Conservation (phyloP, 2,329 filamentous ascomycete species). For the Ustilaginoidea virens region DNA sequence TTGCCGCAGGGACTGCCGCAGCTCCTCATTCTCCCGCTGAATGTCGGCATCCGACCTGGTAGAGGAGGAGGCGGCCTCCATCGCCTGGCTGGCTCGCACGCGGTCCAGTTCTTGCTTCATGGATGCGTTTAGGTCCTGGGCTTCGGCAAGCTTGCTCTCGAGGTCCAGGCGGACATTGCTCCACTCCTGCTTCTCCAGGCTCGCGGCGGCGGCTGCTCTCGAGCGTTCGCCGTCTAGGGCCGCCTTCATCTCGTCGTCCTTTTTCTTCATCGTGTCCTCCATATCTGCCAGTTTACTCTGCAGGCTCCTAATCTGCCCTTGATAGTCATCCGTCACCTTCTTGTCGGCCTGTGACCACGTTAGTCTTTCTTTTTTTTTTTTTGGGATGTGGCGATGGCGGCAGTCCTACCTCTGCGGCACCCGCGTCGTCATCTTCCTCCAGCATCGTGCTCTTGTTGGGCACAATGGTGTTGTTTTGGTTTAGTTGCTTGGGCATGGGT, state of each 20-base stretch:
- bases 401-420: slow-evolving; percentile 21
- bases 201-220: slow-evolving; percentile 31
- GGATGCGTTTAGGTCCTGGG: slow-evolving; percentile 62
- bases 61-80: slow-evolving; percentile 9
- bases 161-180: slow-evolving; percentile 48
- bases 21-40: slow-evolving; percentile 51
- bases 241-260: slow-evolving; percentile 52
- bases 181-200: slow-evolving; percentile 57
- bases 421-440: slow-evolving; percentile 72
- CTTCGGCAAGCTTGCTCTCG: slow-evolving; percentile 59
- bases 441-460: slow-evolving; percentile 97
- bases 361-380: no score
- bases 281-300: slow-evolving; percentile 58
- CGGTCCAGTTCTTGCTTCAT: slow-evolving; percentile 67
- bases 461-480: slow-evolving; percentile 85
- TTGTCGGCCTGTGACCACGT: slow-evolving; percentile 58
- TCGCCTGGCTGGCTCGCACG: slow-evolving; percentile 39
- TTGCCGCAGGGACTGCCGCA: slow-evolving; percentile 49
- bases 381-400: no score
- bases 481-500: slow-evolving; percentile 72
- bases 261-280: slow-evolving; percentile 53
- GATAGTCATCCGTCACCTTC: slow-evolving; percentile 64
- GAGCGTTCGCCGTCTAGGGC: slow-evolving; percentile 44
- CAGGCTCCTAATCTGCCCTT: slow-evolving; percentile 59
- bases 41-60: slow-evolving; percentile 35